These are phyloP conservation scores for Saturnispora dispora DNA, from an alignment of 805 yeast genomes.

Conservation along the genomic window DNA sequence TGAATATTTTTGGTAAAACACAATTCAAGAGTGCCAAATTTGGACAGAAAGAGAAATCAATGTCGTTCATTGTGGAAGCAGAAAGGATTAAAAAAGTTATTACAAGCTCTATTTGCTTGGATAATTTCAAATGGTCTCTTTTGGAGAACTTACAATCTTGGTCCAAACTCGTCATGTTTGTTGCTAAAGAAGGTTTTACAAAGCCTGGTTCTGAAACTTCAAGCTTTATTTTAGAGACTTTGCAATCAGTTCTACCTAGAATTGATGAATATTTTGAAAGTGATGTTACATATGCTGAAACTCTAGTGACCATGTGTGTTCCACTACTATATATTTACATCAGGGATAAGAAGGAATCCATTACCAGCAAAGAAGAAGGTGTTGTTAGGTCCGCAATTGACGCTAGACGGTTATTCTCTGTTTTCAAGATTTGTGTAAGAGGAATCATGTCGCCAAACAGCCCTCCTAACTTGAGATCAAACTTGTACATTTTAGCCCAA, in stretches of 20 bases:
- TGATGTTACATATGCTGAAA: constrained; percentile 62
- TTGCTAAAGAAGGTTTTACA: constrained; percentile 47
- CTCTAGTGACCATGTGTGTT: constrained; percentile 67
- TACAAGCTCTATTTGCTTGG: constrained; percentile 37
- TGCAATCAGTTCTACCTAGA: constrained; percentile 68
- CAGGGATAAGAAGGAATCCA: constrained; percentile 26
- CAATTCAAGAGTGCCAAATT: constrained; percentile 16
- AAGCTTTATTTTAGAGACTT: constrained; percentile 63
- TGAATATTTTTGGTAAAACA: constrained; percentile 21
- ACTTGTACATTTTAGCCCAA: constrained; percentile 66
- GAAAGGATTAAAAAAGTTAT: constrained; percentile 30
- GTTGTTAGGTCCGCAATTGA: constrained; percentile 31
- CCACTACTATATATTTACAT: constrained; percentile 58
- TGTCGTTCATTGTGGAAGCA: constrained; percentile 19
- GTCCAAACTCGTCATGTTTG: constrained; percentile 69
- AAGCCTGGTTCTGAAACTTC: constrained; percentile 37
- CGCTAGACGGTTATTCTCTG: constrained; percentile 46
- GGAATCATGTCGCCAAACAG: constrained; percentile 68
- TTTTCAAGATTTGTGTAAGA: constrained; percentile 64
- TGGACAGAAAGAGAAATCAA: constrained; percentile 10
- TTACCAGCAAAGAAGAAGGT: constrained; percentile 23
- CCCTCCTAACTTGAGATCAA: constrained; percentile 61
- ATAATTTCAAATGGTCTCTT: constrained; percentile 43
- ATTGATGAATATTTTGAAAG: constrained; percentile 64
- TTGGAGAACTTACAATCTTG: constrained; percentile 66